Evolutionary conservation across 2,329 filamentous ascomycete species (phyloP).

Genomic region (Xylariaceae sp.): DNA sequence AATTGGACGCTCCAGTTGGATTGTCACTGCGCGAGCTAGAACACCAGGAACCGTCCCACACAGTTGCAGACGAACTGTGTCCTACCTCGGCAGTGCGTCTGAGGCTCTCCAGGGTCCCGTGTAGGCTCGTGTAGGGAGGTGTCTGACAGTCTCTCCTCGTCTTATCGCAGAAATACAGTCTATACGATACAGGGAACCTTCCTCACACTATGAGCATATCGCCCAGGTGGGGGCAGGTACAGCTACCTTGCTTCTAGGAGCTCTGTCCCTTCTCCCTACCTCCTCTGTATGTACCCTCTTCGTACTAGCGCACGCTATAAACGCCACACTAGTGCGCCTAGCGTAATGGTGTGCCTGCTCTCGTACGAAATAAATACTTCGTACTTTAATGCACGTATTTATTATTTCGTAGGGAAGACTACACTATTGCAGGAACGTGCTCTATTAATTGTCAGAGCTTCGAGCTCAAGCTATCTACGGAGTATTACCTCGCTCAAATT

Average conservation of each 20-base stretch:
- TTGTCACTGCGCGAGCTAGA: neutral
- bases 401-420: too few relatives aligned
- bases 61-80: neutral
- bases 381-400: neutral
- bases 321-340: neutral
- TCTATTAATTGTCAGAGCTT: neutral
- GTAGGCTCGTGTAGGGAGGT: neutral
- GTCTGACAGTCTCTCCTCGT: neutral
- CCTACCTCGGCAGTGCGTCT: neutral
- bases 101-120: too few relatives aligned
- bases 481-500: neutral
- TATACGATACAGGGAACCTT: neutral
- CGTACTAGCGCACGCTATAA: neutral
- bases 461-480: neutral
- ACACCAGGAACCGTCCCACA: neutral
- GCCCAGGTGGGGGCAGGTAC: neutral
- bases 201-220: neutral
- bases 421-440: neutral
- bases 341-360: neutral
- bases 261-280: neutral
- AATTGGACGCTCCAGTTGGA: neutral
- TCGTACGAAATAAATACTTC: neutral
- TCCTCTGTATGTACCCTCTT: neutral
- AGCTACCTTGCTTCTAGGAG: neutral
- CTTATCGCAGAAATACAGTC: neutral